These are phyloP conservation scores for Ceratopteris richardii DNA, from an alignment of 75 land plant genomes.

Conservation along the genomic window DNA sequence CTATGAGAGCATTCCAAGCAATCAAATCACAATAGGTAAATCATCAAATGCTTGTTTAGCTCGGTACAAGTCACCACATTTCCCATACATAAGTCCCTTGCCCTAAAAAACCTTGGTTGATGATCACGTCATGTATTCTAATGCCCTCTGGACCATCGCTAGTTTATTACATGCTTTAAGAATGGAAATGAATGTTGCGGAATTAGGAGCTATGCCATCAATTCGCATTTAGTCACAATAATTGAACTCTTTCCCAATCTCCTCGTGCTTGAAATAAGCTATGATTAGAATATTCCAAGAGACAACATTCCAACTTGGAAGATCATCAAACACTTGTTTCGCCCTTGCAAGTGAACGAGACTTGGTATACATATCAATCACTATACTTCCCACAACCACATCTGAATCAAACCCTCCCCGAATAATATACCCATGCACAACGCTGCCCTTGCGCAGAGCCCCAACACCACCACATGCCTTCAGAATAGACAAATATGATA, in stretches of 20 bases:
- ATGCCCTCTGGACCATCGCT: slow-evolving; percentile 16
- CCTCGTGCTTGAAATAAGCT: slow-evolving; percentile 40
- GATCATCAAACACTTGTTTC: slow-evolving; percentile 17
- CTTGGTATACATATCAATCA: slow-evolving; percentile 43
- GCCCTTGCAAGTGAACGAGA: slow-evolving; percentile 29
- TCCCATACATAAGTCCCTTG: slow-evolving; percentile 44
- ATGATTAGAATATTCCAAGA: slow-evolving; percentile 51
- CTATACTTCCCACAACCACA: slow-evolving; percentile 24
- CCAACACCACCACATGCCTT: slow-evolving; percentile 35
- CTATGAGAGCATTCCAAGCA: slow-evolving; percentile 38
- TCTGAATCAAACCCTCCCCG: slow-evolving; percentile 18
- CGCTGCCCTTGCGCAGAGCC: slow-evolving; percentile 22
- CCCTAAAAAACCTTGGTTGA: slow-evolving; percentile 7
- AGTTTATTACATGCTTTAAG: slow-evolving; percentile 46
- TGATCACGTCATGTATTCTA: slow-evolving; percentile 24
- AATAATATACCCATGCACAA: slow-evolving; percentile 23
- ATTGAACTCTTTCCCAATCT: slow-evolving; percentile 1
- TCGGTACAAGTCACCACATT: slow-evolving; percentile 26
- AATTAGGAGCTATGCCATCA: slow-evolving; percentile 24
- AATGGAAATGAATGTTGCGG: slow-evolving; percentile 25
- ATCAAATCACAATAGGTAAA: slow-evolving; percentile 17
- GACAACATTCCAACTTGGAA: slow-evolving; percentile 24
- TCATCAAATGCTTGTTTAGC: slow-evolving; percentile 23
- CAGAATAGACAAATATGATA: slow-evolving; percentile 43
- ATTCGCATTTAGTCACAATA: slow-evolving; percentile 25